These are phyloP conservation scores for Cairneyella variabilis DNA, from an alignment of 495 filamentous ascomycete genomes.

Conservation along the genomic window DNA sequence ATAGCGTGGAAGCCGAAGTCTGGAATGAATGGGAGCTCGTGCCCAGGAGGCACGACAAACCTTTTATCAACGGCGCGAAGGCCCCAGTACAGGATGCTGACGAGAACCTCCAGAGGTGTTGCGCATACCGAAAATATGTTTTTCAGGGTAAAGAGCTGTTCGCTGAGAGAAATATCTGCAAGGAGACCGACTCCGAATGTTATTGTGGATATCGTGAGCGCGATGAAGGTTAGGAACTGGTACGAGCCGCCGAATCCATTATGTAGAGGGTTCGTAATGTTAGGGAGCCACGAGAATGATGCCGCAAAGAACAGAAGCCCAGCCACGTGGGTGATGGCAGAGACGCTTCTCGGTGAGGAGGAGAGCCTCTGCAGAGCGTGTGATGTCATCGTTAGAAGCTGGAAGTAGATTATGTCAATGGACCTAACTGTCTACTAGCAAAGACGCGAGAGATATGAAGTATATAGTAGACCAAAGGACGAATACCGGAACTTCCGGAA, in stretches of 20 bases:
- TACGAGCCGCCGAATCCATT: background rate
- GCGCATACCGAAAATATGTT: conserved; percentile 66
- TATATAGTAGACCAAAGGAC: background rate
- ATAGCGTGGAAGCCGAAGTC: conserved; percentile 77
- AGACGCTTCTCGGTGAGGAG: background rate
- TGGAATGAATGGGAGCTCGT: conserved; percentile 37
- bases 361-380: background rate
- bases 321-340: background rate
- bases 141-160: conserved; percentile 62
- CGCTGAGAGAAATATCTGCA: conserved; percentile 66
- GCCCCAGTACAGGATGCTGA: conserved; percentile 78
- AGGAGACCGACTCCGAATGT: conserved; percentile 65
- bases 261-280: background rate
- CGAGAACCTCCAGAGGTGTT: conserved; percentile 72
- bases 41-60: conserved; percentile 40
- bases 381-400: background rate
- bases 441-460: background rate
- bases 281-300: background rate
- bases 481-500: background rate
- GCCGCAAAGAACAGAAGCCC: background rate
- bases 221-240: conserved; percentile 48
- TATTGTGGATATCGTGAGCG: conserved; percentile 59
- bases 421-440: background rate
- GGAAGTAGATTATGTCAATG: background rate
- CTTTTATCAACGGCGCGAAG: conserved; percentile 59